Conservation (phyloP, 148 eudicot genomes). For the Vaccinium corymbosum region DNA sequence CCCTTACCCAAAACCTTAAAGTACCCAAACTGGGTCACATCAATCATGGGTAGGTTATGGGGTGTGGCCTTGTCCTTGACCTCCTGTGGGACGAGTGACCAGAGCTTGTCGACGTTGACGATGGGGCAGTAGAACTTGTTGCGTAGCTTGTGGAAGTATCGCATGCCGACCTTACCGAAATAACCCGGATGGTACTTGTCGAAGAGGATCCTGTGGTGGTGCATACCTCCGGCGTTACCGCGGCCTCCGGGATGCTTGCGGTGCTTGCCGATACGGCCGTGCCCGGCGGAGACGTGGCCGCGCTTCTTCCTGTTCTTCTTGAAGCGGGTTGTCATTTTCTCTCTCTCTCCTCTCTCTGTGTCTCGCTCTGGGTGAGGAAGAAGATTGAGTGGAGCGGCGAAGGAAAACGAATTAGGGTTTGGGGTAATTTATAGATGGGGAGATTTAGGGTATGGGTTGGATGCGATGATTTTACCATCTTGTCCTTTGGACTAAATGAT, state of each 20-base stretch:
- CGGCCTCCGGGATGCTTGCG: slow-evolving; percentile 53
- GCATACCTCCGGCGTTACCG: slow-evolving; percentile 55
- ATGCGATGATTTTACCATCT: slow-evolving; percentile 3
- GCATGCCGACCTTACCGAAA: slow-evolving; percentile 52
- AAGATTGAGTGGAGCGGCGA: slow-evolving; percentile 5
- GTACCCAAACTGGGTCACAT: slow-evolving; percentile 35
- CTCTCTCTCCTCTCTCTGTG: not conserved
- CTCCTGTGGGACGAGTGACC: slow-evolving; percentile 32
- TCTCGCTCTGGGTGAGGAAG: not conserved
- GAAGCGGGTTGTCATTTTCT: slow-evolving; percentile 31
- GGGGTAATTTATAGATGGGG: not conserved
- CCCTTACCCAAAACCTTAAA: slow-evolving; percentile 40
- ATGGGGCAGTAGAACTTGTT: slow-evolving; percentile 44
- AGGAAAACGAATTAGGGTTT: not conserved
- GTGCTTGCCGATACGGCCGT: slow-evolving; percentile 33
- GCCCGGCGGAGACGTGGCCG: slow-evolving; percentile 34
- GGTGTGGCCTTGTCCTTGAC: slow-evolving; percentile 26
- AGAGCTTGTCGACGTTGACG: slow-evolving; percentile 39
- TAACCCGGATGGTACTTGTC: slow-evolving; percentile 58
- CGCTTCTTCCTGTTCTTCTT: slow-evolving; percentile 41
- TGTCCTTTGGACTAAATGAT: not conserved
- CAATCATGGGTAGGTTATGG: slow-evolving; percentile 22
- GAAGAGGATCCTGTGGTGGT: slow-evolving; percentile 54
- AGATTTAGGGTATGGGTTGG: not conserved
- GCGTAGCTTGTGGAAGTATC: slow-evolving; percentile 50